Evolutionary conservation across 768 basidiomycete species (phyloP).

Genomic region (Plicaturopsis crispa): DNA sequence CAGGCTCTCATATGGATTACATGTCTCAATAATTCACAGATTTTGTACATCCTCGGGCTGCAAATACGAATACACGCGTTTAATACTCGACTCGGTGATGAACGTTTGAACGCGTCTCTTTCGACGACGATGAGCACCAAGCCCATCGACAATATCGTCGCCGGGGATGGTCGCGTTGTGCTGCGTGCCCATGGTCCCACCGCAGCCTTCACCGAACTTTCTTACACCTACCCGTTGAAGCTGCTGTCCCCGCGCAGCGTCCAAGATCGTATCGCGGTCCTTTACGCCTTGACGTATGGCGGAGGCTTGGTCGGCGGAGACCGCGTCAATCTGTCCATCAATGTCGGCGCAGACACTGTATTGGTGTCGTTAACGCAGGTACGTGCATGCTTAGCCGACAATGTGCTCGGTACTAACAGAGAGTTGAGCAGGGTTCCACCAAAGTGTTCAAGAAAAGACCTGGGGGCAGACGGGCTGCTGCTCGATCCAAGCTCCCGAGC

Average conservation of each 20-base stretch:
- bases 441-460: conserved; percentile 86
- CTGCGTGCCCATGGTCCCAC: conserved; percentile 43
- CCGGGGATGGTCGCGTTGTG: conserved; percentile 54
- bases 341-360: conserved; percentile 46
- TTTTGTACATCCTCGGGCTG: too few relatives aligned
- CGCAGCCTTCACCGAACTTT: conserved; percentile 65
- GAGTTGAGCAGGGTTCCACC: conserved; percentile 64
- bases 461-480: conserved; percentile 48
- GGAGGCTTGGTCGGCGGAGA: conserved; percentile 91
- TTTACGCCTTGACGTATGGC: conserved; percentile 82
- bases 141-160: conserved; percentile 5
- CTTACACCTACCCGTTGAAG: conserved; percentile 82
- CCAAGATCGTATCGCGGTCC: conserved; percentile 47
- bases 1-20: too few relatives aligned
- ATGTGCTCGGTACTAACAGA: conserved; percentile 1
- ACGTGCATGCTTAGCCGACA: conserved; percentile 13
- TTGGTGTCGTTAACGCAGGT: conserved; percentile 86
- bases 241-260: conserved; percentile 65
- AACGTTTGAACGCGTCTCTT: too few relatives aligned
- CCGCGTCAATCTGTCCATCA: conserved; percentile 50
- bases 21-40: too few relatives aligned
- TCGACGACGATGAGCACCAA: neutral
- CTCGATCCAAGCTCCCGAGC: conserved; percentile 6
- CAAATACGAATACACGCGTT: too few relatives aligned
- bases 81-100: too few relatives aligned